Percentiles rank a stretch among this genome's conserved stretches.
Conservation (phyloP, 768 basidiomycete genomes). For the Mycena filopes region DNA sequence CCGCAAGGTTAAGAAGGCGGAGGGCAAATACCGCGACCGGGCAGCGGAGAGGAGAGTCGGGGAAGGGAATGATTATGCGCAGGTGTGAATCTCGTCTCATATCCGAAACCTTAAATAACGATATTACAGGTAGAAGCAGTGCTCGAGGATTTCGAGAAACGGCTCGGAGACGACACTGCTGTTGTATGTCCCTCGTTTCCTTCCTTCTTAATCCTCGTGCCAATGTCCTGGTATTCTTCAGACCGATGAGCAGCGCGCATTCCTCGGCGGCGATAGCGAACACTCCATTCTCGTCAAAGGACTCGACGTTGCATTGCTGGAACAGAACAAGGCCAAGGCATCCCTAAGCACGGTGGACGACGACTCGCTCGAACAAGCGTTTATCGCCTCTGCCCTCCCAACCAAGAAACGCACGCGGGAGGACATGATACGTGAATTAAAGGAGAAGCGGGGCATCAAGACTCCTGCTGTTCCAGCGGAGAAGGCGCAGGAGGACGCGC, state of each 20-base stretch:
- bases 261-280: conserved; percentile 86
- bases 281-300: conserved; percentile 92
- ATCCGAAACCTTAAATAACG: neutral
- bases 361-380: conserved; percentile 83
- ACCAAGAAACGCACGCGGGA: conserved; percentile 79
- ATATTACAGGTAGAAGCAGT: conserved; percentile 76
- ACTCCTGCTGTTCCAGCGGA: conserved; percentile 25
- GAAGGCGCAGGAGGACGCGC: conserved; percentile 45
- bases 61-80: conserved; percentile 76
- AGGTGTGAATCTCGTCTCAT: conserved; percentile 51
- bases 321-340: conserved; percentile 81
- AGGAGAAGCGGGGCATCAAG: conserved; percentile 63
- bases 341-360: conserved; percentile 74
- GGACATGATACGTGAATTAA: conserved; percentile 79
- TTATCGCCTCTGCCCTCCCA: conserved; percentile 50
- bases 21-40: conserved; percentile 75
- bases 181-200: conserved; percentile 60
- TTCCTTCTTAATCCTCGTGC: neutral
- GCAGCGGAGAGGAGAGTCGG: conserved; percentile 79
- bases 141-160: conserved; percentile 83
- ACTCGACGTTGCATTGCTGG: conserved; percentile 86
- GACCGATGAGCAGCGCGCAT: conserved; percentile 80
- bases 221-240: conserved; percentile 38
- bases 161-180: conserved; percentile 65
- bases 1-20: conserved; percentile 74